Base-by-base conservation (phyloP, 2,329 filamentous ascomycete species). In the Verticillium tricorpus region DNA sequence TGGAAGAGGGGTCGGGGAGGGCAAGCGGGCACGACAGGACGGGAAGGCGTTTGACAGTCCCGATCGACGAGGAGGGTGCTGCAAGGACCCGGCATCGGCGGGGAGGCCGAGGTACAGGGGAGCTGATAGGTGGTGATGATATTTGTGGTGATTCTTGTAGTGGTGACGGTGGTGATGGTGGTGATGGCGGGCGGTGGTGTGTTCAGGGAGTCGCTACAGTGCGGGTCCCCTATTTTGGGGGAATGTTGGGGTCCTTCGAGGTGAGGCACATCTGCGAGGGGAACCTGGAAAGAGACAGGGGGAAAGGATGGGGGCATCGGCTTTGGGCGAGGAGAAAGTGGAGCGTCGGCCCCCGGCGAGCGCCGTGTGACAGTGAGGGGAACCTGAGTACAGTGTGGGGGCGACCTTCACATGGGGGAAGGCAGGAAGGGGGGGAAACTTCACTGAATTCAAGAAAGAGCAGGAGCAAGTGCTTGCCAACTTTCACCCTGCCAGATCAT, bases 341-440 rank as follows among this genome's bases (percentile, higher is more conserved):
- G 40, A 25, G 39, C n/a, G 22, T 63, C 64, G 64, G 64, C 52
- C 59, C 57, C 58, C 64, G 64, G 64, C 64, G 64, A 66, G 64
- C 63, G 64, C 64, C 64, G 64, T 66, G 58, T 39, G 61, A 66
- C 64, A 55, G 56, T 56, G 58, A 40, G 57, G 57, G 39, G 35
- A 22, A 22, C 45, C 8, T 40, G 2, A n/a, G 37, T n/a, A 7
- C 37, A 40, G 37, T 40, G 37, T 40, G 37, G 37, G 37, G 14
- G 37, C 12, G 14, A 12, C 19, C n/a, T 50, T 50, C 45, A 50
- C 45, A 50, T 50, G 45, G 17, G 11, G n/a, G 3, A 28, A 5
- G 3, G 28, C 28, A 28, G 28, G 19, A n/a, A n/a, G 45, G 45
- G 40, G 19, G n/a, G 45, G 39, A 40, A n/a, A 8, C n/a, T 22